phyloP scores from a whole-genome alignment of 2,329 filamentous ascomycete genomes.

The Pseudogymnoascus sp. region DNA sequence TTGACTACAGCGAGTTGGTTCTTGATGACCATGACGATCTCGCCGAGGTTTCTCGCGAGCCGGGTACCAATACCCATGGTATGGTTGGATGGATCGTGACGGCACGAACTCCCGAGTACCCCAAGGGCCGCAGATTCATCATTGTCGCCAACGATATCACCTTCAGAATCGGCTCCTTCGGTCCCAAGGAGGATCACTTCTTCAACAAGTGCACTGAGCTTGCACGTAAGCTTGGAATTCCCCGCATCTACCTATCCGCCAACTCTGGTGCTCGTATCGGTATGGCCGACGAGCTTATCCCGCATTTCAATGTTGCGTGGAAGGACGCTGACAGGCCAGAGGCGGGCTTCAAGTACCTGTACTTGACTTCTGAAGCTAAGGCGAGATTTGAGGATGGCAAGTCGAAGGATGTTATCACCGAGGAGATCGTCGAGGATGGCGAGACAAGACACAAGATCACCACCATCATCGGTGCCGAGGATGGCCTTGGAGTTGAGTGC shows the following conservation, averaged over 20 bases:
- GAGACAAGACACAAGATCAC: constrained; percentile 91
- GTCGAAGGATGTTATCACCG: constrained; percentile 72
- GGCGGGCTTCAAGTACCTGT: constrained; percentile 92
- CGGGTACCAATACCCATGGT: constrained; percentile 89
- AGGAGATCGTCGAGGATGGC: constrained; percentile 75
- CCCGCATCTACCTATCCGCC: constrained; percentile 93
- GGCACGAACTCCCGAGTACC: constrained; percentile 91
- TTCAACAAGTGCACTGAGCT: constrained; percentile 99
- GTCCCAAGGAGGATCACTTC: constrained; percentile 92
- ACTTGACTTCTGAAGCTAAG: constrained; percentile 79
- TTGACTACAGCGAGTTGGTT: constrained; percentile 88
- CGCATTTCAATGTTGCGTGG: constrained; percentile 95
- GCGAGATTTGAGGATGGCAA: constrained; percentile 74
- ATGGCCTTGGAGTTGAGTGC: constrained; percentile 96
- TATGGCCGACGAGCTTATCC: constrained; percentile 92
- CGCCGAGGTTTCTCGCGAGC: constrained; percentile 86
- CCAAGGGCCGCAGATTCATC: constrained; percentile 82
- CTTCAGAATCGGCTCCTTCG: constrained; percentile 97
- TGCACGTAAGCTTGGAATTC: constrained; percentile 87
- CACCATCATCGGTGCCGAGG: constrained; percentile 85
- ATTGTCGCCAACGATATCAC: constrained; percentile 99
- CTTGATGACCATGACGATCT: constrained; percentile 89
- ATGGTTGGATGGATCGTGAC: constrained; percentile 99
- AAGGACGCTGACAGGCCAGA: constrained; percentile 76
- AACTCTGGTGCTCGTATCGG: constrained; percentile 98